Percentiles rank a stretch among this genome's conserved stretches.
Conservation (phyloP, 192 early-diverging fungal species). For the Gonapodya sp. region DNA sequence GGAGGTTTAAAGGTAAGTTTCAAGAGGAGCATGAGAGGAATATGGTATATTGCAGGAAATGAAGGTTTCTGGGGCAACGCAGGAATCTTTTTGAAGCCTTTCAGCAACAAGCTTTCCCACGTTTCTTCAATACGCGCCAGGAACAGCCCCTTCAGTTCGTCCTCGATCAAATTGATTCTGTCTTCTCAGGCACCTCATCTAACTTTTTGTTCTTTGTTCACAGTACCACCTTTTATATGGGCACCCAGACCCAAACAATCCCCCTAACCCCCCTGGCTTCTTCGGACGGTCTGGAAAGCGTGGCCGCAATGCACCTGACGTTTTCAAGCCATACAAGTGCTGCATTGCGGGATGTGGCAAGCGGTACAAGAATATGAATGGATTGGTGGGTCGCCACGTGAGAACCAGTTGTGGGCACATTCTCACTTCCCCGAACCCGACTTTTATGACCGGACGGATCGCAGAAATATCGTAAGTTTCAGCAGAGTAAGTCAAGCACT, state of each 20-base stretch:
- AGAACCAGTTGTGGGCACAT: no score
- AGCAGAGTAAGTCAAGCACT: no score
- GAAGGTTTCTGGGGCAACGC: no score
- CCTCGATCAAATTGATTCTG: no score
- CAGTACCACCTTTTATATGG: conserved; percentile 91
- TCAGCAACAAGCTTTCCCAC: no score
- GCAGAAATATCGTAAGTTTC: conserved; percentile 3
- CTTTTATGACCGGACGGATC: neutral
- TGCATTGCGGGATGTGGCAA: neutral
- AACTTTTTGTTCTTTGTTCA: neutral
- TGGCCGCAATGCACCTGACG: conserved; percentile 18
- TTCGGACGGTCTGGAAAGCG: conserved; percentile 29
- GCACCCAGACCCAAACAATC: conserved; percentile 51
- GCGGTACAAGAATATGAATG: neutral
- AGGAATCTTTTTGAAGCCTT: no score
- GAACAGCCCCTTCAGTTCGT: no score
- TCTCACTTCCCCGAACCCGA: neutral
- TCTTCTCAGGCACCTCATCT: no score
- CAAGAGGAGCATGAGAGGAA: neutral
- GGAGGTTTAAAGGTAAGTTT: conserved; percentile 70
- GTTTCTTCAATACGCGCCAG: no score
- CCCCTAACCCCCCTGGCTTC: conserved; percentile 23
- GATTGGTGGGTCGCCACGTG: neutral
- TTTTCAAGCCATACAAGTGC: conserved; percentile 11
- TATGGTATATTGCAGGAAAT: no score